These are phyloP conservation scores for Neonectria neomacrospora DNA, from an alignment of 2,329 filamentous ascomycete species.

Conservation along the genomic window DNA sequence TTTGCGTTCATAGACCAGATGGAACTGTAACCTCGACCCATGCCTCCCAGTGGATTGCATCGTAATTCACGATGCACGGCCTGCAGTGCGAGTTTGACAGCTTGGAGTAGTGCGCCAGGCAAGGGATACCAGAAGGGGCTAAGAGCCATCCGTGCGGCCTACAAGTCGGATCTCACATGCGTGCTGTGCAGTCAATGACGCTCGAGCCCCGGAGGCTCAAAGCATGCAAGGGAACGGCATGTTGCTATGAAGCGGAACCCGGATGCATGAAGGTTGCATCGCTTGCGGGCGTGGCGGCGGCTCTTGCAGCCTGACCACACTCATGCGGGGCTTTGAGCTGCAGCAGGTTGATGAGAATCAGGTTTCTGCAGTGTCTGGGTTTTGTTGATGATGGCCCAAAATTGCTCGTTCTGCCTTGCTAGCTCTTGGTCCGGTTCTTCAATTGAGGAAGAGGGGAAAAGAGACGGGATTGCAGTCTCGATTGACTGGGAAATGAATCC, in stretches of 20 bases:
- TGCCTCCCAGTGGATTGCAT: conserved; percentile 2
- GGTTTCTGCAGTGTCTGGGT: conserved; percentile 48
- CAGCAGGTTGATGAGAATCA: conserved; percentile 21
- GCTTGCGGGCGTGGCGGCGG: conserved; percentile 15
- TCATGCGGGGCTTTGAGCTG: conserved; percentile 27
- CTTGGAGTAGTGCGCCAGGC: conserved; percentile 3
- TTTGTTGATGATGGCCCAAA: conserved; percentile 58
- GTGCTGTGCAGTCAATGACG: conserved; percentile 24
- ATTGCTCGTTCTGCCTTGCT: conserved; percentile 55
- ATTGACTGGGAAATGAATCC: conserved; percentile 61
- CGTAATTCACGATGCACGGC: conserved; percentile 2
- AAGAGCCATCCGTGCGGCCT: conserved; percentile 22
- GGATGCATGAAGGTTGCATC: conserved; percentile 23
- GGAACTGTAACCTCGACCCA: conserved; percentile 3
- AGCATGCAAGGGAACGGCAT: conserved; percentile 28
- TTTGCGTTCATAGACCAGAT: background rate
- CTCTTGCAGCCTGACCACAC: conserved; percentile 21
- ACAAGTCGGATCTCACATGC: conserved; percentile 30
- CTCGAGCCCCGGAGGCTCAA: conserved; percentile 36
- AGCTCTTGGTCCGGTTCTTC: conserved; percentile 35
- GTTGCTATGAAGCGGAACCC: conserved; percentile 27
- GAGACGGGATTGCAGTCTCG: conserved; percentile 61
- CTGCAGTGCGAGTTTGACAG: background rate
- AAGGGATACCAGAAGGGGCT: background rate
- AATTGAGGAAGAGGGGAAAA: conserved; percentile 47